Conservation (phyloP, 2,329 filamentous ascomycete genomes). For the Talaromyces pinophilus region DNA sequence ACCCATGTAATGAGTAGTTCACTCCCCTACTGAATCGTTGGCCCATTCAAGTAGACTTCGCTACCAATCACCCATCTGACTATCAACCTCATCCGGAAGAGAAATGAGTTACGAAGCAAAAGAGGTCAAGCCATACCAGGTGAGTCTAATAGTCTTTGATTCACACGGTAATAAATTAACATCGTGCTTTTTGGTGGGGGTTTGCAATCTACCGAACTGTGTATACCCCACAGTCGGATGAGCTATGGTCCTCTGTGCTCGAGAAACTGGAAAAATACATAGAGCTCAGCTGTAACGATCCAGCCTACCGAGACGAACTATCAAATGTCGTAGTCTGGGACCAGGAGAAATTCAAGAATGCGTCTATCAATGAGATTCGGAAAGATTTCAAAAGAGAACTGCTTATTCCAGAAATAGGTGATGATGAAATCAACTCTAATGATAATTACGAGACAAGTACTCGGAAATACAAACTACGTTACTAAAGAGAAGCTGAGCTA, state of each 20-base stretch:
- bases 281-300: not conserved
- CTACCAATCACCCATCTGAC: no score
- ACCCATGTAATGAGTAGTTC: no score
- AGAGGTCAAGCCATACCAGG: no score
- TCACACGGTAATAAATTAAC: not conserved
- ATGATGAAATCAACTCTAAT: not conserved
- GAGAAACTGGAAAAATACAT: slow-evolving; percentile 5
- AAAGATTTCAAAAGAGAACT: slow-evolving; percentile 6
- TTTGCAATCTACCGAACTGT: slow-evolving; percentile 12
- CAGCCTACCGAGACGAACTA: not conserved
- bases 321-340: not conserved
- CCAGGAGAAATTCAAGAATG: not conserved
- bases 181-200: not conserved
- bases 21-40: no score
- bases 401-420: slow-evolving; percentile 12
- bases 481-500: not conserved
- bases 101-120: no score
- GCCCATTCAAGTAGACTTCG: no score
- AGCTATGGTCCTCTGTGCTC: slow-evolving; percentile 6
- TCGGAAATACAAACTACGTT: not conserved
- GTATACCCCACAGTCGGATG: slow-evolving; percentile 10
- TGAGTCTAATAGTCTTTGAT: no score
- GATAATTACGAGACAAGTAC: not conserved
- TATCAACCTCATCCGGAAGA: no score
- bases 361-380: not conserved